A percentile compares a stretch with the other conserved stretches of the same genome.
These are phyloP conservation scores for Tagetes patula DNA, from an alignment of 129 eudicot species.

Conservation along the genomic window DNA sequence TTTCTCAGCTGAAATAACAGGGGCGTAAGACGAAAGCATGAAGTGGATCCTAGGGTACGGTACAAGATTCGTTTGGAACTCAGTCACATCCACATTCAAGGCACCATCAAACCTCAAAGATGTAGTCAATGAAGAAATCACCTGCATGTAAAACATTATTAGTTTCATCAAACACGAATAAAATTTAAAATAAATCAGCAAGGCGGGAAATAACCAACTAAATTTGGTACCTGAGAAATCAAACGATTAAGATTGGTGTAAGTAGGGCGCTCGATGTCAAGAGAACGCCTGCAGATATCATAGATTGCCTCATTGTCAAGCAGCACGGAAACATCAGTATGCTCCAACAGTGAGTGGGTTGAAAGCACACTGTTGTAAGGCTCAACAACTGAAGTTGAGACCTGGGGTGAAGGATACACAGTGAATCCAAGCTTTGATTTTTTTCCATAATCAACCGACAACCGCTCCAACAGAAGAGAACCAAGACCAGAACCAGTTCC, in stretches of 20 bases:
- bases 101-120: slow-evolving; percentile 68
- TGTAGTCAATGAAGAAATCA: slow-evolving; percentile 62
- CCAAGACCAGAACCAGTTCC: slow-evolving; percentile 71
- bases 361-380: slow-evolving; percentile 57
- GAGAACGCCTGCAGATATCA: slow-evolving; percentile 66
- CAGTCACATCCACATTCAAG: slow-evolving; percentile 61
- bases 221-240: slow-evolving; percentile 46
- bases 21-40: slow-evolving; percentile 71
- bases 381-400: slow-evolving; percentile 71
- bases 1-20: slow-evolving; percentile 34
- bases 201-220: too few relatives aligned
- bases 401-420: slow-evolving; percentile 68
- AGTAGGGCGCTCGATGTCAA: slow-evolving; percentile 65
- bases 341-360: slow-evolving; percentile 64
- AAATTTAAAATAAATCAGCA: not conserved
- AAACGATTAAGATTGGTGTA: slow-evolving; percentile 67
- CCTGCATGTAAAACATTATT: slow-evolving; percentile 26
- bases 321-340: slow-evolving; percentile 46
- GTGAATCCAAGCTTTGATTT: slow-evolving; percentile 37
- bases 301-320: slow-evolving; percentile 53
- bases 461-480: slow-evolving; percentile 54
- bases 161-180: not conserved
- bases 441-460: slow-evolving; percentile 64
- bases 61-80: slow-evolving; percentile 64
- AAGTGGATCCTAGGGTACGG: slow-evolving; percentile 70